A percentile compares a stretch with the other conserved stretches of the same genome.
Evolutionary conservation across 305 asterid species (phyloP).

Genomic region (Fraxinus latifolia): DNA sequence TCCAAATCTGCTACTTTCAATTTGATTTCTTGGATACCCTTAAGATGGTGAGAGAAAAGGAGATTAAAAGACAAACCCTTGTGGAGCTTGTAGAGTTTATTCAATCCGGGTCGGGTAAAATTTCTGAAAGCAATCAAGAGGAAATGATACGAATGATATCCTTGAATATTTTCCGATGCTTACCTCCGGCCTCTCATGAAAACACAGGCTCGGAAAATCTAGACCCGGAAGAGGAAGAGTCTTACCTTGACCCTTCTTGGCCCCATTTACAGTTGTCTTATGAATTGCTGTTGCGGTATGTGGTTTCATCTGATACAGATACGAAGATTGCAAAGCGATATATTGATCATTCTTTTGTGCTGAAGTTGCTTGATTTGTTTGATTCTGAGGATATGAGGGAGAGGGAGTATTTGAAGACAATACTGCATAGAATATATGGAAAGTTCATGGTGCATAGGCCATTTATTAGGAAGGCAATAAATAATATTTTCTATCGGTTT

Average conservation of each 20-base stretch:
- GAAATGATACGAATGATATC: conserved; percentile 76
- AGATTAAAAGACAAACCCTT: conserved; percentile 67
- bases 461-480: conserved; percentile 78
- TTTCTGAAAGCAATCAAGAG: conserved; percentile 62
- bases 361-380: conserved; percentile 67
- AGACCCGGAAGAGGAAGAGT: conserved; percentile 75
- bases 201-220: conserved; percentile 51
- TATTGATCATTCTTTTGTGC: conserved; percentile 72
- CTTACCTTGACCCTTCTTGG: conserved; percentile 74
- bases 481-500: conserved; percentile 69
- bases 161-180: conserved; percentile 59
- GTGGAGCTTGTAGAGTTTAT: conserved; percentile 73
- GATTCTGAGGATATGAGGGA: conserved; percentile 87
- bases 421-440: conserved; percentile 83
- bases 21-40: conserved; percentile 55
- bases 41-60: conserved; percentile 64
- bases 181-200: conserved; percentile 67
- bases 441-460: conserved; percentile 95
- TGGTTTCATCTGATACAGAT: conserved; percentile 67
- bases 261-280: conserved; percentile 73
- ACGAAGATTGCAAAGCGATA: conserved; percentile 77
- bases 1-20: conserved; percentile 58
- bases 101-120: conserved; percentile 57
- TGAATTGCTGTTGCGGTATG: conserved; percentile 69
- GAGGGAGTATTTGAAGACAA: conserved; percentile 81